phyloP scores from a whole-genome alignment of 805 yeast species.

The Ascoidea tarda region DNA sequence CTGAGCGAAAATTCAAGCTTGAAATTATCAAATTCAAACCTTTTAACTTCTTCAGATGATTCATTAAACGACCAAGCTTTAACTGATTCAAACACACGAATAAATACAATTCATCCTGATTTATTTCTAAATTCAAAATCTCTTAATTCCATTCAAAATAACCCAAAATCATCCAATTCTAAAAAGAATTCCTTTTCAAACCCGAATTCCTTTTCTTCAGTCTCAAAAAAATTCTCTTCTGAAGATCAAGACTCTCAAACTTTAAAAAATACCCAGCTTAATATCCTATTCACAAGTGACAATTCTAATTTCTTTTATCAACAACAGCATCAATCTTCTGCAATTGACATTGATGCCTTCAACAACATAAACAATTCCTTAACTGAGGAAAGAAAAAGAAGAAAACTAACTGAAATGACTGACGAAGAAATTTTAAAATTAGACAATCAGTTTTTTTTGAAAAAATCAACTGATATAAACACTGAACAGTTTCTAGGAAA shows the following conservation, averaged over 20 bases:
- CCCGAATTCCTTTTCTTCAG: constrained; percentile 7
- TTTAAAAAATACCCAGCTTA: constrained; percentile 8
- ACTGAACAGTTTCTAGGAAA: background rate
- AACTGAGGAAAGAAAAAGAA: background rate
- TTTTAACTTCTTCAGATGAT: background rate
- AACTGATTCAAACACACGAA: background rate
- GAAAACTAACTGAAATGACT: constrained; percentile 10
- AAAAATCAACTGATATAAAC: background rate
- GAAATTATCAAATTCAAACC: background rate
- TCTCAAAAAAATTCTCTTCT: constrained; percentile 5
- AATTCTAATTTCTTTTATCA: background rate
- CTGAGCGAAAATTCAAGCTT: too few species aligned
- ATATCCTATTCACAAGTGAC: constrained; percentile 3
- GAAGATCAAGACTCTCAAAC: constrained; percentile 10
- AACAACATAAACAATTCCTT: background rate
- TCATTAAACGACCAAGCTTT: background rate
- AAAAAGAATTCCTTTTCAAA: background rate
- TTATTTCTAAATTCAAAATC: too few species aligned
- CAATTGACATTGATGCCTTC: background rate
- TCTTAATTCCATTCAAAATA: background rate
- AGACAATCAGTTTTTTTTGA: constrained; percentile 4
- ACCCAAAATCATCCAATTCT: background rate
- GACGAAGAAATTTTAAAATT: constrained; percentile 9
- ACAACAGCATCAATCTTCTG: background rate
- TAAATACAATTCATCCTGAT: too few species aligned